These are phyloP conservation scores for Alloteropsis semialata DNA, from an alignment of 176 grass and related monocot genomes.

Conservation along the genomic window DNA sequence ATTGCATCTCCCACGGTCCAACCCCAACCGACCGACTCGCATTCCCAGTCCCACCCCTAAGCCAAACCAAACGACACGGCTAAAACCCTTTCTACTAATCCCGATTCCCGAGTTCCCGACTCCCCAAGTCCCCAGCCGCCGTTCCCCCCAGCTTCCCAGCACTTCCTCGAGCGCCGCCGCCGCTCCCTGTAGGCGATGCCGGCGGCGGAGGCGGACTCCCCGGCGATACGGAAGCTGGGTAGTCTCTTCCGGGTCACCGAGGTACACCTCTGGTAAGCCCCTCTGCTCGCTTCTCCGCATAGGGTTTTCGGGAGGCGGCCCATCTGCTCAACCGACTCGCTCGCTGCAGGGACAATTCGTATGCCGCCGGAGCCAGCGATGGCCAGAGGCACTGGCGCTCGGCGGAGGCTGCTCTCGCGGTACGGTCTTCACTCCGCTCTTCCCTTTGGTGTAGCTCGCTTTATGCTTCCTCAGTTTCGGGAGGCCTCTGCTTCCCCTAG, in stretches of 20 bases:
- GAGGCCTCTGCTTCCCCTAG: not conserved
- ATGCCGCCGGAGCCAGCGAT: not conserved
- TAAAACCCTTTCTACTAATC: not conserved
- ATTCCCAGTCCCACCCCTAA: not conserved
- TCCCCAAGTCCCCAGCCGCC: not conserved
- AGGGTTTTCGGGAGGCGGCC: not conserved
- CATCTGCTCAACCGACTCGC: not conserved
- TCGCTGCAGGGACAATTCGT: slow-evolving; percentile 70
- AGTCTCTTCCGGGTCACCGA: slow-evolving; percentile 61
- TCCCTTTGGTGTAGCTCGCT: not conserved
- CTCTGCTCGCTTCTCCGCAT: not conserved
- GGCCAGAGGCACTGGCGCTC: slow-evolving; percentile 22
- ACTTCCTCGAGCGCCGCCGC: not conserved
- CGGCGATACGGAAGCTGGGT: slow-evolving; percentile 54
- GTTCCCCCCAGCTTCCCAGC: not conserved
- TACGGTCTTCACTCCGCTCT: not conserved
- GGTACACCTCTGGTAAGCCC: slow-evolving; percentile 61
- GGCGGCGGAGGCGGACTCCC: slow-evolving; percentile 14
- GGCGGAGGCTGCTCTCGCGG: not conserved
- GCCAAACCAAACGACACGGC: not conserved
- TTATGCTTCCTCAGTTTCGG: not conserved
- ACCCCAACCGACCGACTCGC: not conserved
- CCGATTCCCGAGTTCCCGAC: too few relatives aligned
- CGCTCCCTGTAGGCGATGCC: not conserved
- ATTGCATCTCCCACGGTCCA: too few relatives aligned